Base-by-base conservation (phyloP, 495 filamentous ascomycete species). In the Talaromyces stipitatus region DNA sequence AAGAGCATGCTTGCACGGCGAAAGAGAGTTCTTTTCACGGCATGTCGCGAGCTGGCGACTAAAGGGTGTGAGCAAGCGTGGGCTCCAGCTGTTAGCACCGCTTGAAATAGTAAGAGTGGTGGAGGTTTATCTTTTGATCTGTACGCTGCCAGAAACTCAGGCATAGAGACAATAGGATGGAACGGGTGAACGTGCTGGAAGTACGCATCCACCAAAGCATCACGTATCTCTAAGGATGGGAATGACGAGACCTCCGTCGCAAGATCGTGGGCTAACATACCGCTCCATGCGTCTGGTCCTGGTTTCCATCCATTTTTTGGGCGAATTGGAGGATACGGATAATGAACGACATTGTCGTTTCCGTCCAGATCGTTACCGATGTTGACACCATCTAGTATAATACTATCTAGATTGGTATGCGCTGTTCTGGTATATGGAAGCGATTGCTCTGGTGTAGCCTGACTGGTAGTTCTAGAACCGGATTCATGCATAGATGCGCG, bases 71-170 rank as follows among this genome's bases (percentile, higher is more conserved):
- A 29, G 14, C 24, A 47, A 2, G 56, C 53, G 43, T 60, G 62
- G 2, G 61, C 58, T 12, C 57, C 62, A 11, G 55, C 62, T 2
- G 63, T 30, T 16, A 65, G 57, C 8, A 65, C 55, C 1, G 57
- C 54, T 23, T 65, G 61, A 11, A 65, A 47, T n/a, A 65, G 43
- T 27, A 62, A 54, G 5, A 65, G 48, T 11, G 62, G 57, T 10
- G 61, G 62, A 9, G 58, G 61, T 11, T 56, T 52, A 2, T 46
- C 22, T 14, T 52, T 23, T 7, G 28, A n/a, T 9, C 29, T 24
- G 32, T 60, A 60, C 2, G 14, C 14, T 9, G 10, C n/a, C 3
- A 30, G 54, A 57, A 60, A 60, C 54, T 50, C 46, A 29, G 46
- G 20, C 45, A 30, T 38, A 10, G 38, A 30, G 8, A 60, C 45